These are phyloP conservation scores for Tuber brumale DNA, from an alignment of 495 filamentous ascomycete genomes.

Conservation along the genomic window DNA sequence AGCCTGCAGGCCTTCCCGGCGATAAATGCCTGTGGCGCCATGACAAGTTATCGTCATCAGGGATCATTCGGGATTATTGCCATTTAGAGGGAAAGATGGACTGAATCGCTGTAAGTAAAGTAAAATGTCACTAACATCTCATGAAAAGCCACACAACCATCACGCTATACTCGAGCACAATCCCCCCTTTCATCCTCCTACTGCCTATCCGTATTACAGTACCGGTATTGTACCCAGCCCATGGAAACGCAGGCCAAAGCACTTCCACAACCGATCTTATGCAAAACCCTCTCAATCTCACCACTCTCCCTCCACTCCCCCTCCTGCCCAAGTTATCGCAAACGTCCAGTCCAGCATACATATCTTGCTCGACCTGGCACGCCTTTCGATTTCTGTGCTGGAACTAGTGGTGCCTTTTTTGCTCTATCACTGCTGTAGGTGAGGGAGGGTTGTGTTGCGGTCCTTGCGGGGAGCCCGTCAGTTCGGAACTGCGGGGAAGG, in stretches of 20 bases:
- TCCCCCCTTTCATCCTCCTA: background rate
- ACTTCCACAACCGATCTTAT: conserved; percentile 32
- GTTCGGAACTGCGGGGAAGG: background rate
- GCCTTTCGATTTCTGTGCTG: conserved; percentile 13
- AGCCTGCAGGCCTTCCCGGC: background rate
- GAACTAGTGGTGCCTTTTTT: conserved; percentile 11
- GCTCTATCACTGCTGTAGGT: conserved; percentile 12
- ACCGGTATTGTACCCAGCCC: too few relatives aligned
- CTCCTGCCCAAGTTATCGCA: conserved; percentile 23
- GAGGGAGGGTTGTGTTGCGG: conserved; percentile 32
- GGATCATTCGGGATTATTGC: background rate
- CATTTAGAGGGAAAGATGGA: background rate
- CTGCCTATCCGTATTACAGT: background rate
- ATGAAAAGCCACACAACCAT: background rate
- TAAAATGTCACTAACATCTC: background rate
- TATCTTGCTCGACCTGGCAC: conserved; percentile 19
- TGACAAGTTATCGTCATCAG: background rate
- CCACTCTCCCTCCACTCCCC: background rate
- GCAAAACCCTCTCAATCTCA: too few relatives aligned
- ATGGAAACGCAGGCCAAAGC: conserved; percentile 14
- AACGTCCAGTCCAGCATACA: conserved; percentile 29
- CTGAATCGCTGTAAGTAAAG: background rate
- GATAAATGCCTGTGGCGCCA: background rate
- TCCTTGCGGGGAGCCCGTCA: conserved; percentile 13
- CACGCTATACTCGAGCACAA: background rate